Conservation (phyloP, 345 rosid species). For the Tarenaya hassleriana region DNA sequence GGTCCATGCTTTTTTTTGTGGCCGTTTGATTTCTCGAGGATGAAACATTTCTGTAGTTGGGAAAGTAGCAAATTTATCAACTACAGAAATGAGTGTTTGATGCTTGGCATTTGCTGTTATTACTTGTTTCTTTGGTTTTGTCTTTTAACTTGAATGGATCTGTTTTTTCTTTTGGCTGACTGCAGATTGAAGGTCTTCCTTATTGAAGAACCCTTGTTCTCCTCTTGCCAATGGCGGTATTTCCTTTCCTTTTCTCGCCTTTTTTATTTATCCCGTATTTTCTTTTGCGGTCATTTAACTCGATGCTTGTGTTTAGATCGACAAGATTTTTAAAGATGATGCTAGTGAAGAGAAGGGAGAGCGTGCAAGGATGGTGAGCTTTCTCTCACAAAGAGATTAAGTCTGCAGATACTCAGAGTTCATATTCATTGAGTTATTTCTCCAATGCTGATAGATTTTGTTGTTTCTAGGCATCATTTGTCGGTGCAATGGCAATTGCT, state of each 20-base stretch:
- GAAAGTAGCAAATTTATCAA: too few relatives aligned
- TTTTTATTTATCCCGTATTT: not conserved
- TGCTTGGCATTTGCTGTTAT: too few relatives aligned
- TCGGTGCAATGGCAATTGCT: conserved; percentile 92
- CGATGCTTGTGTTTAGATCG: conserved; percentile 35
- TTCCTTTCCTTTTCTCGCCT: conserved; percentile 11
- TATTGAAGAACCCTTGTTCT: conserved; percentile 11
- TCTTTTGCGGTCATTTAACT: not conserved
- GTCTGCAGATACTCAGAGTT: conserved; percentile 13
- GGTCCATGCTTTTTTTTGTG: too few relatives aligned
- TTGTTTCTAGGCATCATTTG: conserved; percentile 62
- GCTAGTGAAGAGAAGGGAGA: conserved; percentile 95
- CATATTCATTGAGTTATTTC: conserved; percentile 19
- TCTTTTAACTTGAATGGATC: too few relatives aligned
- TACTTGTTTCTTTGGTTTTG: too few relatives aligned
- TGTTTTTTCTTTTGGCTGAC: not conserved
- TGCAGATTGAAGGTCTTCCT: conserved; percentile 17
- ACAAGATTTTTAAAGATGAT: conserved; percentile 75
- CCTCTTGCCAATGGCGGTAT: conserved; percentile 29
- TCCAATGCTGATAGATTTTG: conserved; percentile 4
- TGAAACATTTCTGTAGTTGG: too few relatives aligned
- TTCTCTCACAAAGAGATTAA: not conserved
- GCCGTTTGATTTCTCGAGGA: too few relatives aligned
- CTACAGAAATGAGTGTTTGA: too few relatives aligned
- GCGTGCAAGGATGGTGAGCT: conserved; percentile 86